Base-by-base conservation (phyloP, 208 protist genomes). In the Borovskyia barvae region DNA sequence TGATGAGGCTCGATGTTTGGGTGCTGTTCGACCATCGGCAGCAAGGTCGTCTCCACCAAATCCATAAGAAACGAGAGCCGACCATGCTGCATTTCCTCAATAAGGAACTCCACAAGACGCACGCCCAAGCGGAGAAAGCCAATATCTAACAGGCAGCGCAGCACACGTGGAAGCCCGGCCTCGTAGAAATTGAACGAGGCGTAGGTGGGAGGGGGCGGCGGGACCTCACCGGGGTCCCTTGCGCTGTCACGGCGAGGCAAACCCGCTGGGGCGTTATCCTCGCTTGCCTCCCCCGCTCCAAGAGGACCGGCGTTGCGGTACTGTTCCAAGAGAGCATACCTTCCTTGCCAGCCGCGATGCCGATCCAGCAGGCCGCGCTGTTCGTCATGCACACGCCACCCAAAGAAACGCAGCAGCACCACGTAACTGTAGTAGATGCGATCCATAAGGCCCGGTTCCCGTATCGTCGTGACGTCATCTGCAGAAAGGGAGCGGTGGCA, bases 361-460 rank as follows among this genome's bases (percentile, higher is more conserved):
- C 89, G 80, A 37, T 95, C 89, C n/a, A 95, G 60, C 49, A 90
- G 40, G n/a, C 85, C 85, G 46, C 77, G 77, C 71, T 80, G 55
- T 35, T 95, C 89, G 47, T 92, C 79, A 62, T 95, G 79, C 14
- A 95, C 45, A 1, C 77, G 69, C 86, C 89, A 95, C 2, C 89
- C 89, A 45, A 85, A 90, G 69, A 95, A 93, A 45, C 85, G 85
- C 6, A 95, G 74, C 14, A 95, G 61, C 3, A 90, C 76, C n/a
- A 92, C 69, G 48, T 90, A 93, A 68, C 85, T 92, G 66, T 92
- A 95, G 64, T 93, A 85, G 19, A 95, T 42, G 11, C 85, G 80
- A 41, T 95, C 89, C 67, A 92, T 72, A 39, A 82, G 59, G 8
- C 71, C 75, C 6, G 77, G 77, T 32, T 89, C 71, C 3, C 83